Conservation (phyloP, 2,329 filamentous ascomycete genomes). For the Tolypocladium cylindrosporum region DNA sequence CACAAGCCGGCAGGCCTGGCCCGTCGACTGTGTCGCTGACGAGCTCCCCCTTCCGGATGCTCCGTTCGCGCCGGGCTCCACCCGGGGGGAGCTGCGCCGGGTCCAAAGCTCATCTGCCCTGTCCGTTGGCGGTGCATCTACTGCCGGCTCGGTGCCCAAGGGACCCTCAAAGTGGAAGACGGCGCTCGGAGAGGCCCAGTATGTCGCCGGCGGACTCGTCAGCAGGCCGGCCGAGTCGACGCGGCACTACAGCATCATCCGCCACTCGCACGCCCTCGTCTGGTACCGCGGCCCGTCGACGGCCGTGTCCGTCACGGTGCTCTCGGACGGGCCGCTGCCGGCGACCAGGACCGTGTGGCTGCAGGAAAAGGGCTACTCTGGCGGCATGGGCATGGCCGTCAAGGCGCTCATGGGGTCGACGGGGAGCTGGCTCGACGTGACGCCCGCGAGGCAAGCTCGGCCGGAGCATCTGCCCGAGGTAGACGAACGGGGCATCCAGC, state of each 20-base stretch:
- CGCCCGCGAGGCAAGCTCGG: conserved; percentile 39
- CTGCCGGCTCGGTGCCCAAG: conserved; percentile 1
- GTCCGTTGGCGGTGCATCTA: conserved; percentile 2
- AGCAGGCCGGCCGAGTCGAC: conserved; percentile 54
- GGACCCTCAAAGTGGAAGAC: conserved; percentile 30
- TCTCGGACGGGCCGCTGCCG: conserved; percentile 48
- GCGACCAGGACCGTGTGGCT: conserved; percentile 52
- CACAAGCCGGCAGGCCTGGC: background rate
- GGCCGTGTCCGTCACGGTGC: conserved; percentile 53
- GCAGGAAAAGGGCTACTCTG: conserved; percentile 58
- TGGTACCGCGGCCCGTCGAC: conserved; percentile 59
- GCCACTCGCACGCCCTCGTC: conserved; percentile 53
- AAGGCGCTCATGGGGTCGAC: conserved; percentile 52
- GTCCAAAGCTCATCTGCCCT: conserved; percentile 23
- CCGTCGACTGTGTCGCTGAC: background rate
- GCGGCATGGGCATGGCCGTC: conserved; percentile 57
- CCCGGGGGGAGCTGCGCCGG: conserved; percentile 10
- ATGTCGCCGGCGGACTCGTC: conserved; percentile 56
- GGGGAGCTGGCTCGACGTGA: conserved; percentile 57
- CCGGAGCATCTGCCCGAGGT: conserved; percentile 38
- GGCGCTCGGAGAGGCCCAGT: conserved; percentile 47
- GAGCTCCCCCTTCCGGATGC: background rate
- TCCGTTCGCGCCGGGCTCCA: background rate
- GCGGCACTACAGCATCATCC: conserved; percentile 55
- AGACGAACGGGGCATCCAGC: conserved; percentile 58